These are phyloP conservation scores for Stemphylium beticola DNA, from an alignment of 2,329 filamentous ascomycete species.

Conservation along the genomic window DNA sequence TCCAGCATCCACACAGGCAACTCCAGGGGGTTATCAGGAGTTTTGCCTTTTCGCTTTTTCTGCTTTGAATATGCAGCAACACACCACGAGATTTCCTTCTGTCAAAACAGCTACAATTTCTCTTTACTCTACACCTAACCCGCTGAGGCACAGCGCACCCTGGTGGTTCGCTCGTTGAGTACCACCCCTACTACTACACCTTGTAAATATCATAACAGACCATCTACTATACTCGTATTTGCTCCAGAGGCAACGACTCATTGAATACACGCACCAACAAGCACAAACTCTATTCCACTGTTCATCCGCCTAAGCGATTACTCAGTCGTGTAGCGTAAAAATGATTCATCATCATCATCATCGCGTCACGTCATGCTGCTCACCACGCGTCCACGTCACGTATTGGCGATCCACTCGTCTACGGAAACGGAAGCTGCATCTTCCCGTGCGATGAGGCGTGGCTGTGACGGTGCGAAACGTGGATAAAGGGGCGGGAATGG, in stretches of 20 bases:
- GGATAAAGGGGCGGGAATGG: constrained; percentile 12
- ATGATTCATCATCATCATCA: background rate
- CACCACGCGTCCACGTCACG: background rate
- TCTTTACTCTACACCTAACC: background rate
- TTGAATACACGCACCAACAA: constrained; percentile 8
- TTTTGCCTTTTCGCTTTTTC: constrained; percentile 2
- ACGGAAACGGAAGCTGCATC: background rate
- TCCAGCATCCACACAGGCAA: background rate
- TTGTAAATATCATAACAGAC: constrained; percentile 10
- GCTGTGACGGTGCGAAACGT: background rate
- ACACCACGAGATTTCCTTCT: background rate
- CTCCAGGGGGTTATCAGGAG: background rate
- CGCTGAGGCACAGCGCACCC: constrained; percentile 2
- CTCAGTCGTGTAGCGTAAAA: too few species aligned
- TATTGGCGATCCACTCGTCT: background rate
- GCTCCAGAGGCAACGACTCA: background rate
- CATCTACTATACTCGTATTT: background rate
- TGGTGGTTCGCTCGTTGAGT: constrained; percentile 7
- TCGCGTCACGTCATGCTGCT: background rate
- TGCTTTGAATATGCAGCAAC: background rate
- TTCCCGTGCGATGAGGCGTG: background rate
- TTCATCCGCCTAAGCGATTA: background rate
- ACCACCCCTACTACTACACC: background rate
- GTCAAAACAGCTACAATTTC: background rate
- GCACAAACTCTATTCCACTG: constrained; percentile 1